Base-by-base conservation (phyloP, 2,329 filamentous ascomycete genomes). In the Cadophora sp. region DNA sequence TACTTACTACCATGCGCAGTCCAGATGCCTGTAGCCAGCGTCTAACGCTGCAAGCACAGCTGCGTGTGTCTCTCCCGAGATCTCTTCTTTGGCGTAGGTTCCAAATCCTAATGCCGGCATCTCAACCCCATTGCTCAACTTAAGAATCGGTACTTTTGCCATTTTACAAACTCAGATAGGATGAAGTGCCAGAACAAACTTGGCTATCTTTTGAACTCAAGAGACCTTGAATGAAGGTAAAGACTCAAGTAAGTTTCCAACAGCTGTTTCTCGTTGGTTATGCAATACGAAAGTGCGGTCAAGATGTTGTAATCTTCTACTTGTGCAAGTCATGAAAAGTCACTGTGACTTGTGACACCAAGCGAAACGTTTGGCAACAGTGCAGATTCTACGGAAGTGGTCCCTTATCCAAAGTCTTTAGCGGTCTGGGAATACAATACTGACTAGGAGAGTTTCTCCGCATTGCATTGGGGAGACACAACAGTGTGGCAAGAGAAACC, bases 21-120 rank as follows among this genome's bases (percentile, higher is more conserved):
- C 91, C 74, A 94, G 85, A 71, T 88, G 84, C 74, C 81, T 81
- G 78, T 90, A 93, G 29, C 90, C 91, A 16, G 87, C 79, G 64
- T 86, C 84, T 71, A 93, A 88, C 46, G 92, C 91, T 65, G 80
- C 83, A 69, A 90, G 85, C 12, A 84, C 80, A 7, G 79, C 78
- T 61, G 79, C 74, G 65, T 84, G 81, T 27, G 84, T 83, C 68
- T 85, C 80, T 29, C 81, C 77, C 60, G 76, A 80, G 4, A 71
- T 61, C 7, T 68, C 68, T 22, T 72, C 71, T n/a, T 72, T 70
- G 1, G 72, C 70, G 63, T 71, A 77, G 22, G 75, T 77, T 8
- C 83, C 83, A 62, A 84, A 82, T 31, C 82, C 83, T 29, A 85
- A 76, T 65, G 82, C 74, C n/a, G 79, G 79, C 24, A 80, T 79